phyloP scores from a whole-genome alignment of 2,329 filamentous ascomycete species.

The Chrysoporthe cubensis region DNA sequence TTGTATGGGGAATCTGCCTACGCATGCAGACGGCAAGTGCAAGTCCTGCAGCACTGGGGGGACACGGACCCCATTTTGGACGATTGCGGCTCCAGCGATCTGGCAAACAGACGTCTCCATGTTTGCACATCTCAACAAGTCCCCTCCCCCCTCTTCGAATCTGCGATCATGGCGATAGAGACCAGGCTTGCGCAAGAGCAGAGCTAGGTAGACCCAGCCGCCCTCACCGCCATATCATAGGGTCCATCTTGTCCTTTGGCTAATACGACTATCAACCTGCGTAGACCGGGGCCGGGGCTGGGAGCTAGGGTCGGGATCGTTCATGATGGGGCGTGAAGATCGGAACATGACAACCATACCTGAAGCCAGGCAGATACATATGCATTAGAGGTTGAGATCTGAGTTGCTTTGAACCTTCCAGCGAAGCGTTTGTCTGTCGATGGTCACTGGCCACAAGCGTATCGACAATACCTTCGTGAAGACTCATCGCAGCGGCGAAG shows the following conservation, averaged over 20 bases:
- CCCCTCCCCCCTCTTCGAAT: not conserved
- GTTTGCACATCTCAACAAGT: slow-evolving; percentile 17
- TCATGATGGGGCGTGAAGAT: not conserved
- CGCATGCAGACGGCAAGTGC: slow-evolving; percentile 18
- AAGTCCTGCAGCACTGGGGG: not conserved
- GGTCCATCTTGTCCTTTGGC: slow-evolving; percentile 13
- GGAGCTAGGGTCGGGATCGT: slow-evolving; percentile 13
- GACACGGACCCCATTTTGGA: not conserved
- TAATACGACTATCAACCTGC: slow-evolving; percentile 18
- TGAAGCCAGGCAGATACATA: not conserved
- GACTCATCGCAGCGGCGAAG: not conserved
- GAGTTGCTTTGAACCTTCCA: not conserved
- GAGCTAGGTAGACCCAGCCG: slow-evolving; percentile 22
- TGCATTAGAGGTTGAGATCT: not conserved
- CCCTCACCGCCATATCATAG: slow-evolving; percentile 25
- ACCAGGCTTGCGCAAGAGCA: not conserved
- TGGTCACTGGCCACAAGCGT: not conserved
- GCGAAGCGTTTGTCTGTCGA: not conserved
- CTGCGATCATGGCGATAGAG: not conserved
- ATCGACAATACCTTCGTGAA: not conserved
- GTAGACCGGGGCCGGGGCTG: slow-evolving; percentile 1
- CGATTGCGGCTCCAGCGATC: slow-evolving; percentile 3
- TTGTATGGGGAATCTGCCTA: slow-evolving; percentile 8
- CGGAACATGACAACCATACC: not conserved
- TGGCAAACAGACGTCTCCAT: slow-evolving; percentile 7